Evolutionary conservation across 2,329 filamentous ascomycete genomes (phyloP), one percentile per base, ranked within the genome.

Genomic region (Exserohilum turcica): DNA sequence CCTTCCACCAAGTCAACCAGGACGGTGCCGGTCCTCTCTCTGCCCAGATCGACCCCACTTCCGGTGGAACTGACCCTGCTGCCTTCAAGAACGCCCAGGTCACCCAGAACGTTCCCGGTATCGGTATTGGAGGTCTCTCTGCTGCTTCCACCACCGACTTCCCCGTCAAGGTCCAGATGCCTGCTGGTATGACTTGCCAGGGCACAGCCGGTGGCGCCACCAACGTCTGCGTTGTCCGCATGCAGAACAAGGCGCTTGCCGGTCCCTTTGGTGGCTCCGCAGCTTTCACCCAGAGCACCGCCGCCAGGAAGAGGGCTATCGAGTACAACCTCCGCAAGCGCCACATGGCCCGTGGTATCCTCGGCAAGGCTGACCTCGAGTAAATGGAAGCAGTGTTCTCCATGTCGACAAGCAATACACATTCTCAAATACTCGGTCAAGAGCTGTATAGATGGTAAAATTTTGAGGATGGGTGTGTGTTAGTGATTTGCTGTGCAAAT

Each of bases 1-100:
- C 81, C 55, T 88, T 84, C 77, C 85, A 86, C 71, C 84, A 89
- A 54, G 83, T 89, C 76, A 89, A 89, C 80, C 86, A 88, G 72
- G 86, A 89, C 63, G 86, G 86, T 18, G 86, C 86, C 0, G 86
- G 86, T 2, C 85, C 85, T 1, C 75, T 89, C 42, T 81, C 77
- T 27, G 86, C 86, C 7, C 77, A 78, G 37, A 77, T 89, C 43
- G 86, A 89, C 65, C 74, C 78, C 36, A 86, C 85, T 21, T 88
- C 85, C 1, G 85, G 84, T 29, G 86, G 86, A 48, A 84, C 80
- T 4, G 83, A 87, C 64, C 69, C 80, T 19, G 65, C 73, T 35
- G 86, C 86, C 27, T 89, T 89, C 80, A 68, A 86, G 73, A 73
- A 67, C 3, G 86, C 86, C 13, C 65, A 81, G 46, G 82, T 88